phyloP scores from a whole-genome alignment of 805 yeast species.

The Kregervanrija pseudodelftensis region DNA sequence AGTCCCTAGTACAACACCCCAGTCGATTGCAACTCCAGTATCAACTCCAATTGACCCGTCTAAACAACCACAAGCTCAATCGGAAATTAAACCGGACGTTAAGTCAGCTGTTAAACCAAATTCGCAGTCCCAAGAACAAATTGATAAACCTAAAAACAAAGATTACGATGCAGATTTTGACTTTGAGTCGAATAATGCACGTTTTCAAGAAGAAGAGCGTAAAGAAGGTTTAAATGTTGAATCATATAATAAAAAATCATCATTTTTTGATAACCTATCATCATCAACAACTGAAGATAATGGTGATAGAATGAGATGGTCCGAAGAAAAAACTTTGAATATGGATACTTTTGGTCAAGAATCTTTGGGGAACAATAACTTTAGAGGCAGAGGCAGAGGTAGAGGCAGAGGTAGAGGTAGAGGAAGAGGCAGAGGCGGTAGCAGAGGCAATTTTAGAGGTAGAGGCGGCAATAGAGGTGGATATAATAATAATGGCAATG shows the following conservation, averaged over 20 bases:
- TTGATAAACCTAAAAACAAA: slow-evolving; percentile 10
- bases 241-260: slow-evolving; percentile 70
- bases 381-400: slow-evolving; percentile 36
- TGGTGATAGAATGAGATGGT: slow-evolving; percentile 49
- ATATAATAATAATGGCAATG: background rate
- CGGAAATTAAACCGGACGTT: slow-evolving; percentile 9
- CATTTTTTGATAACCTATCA: slow-evolving; percentile 85
- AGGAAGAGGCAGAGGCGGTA: slow-evolving; percentile 18
- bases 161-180: slow-evolving; percentile 72
- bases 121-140: background rate
- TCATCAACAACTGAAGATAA: slow-evolving; percentile 49
- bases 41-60: background rate
- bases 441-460: slow-evolving; percentile 18
- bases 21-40: background rate
- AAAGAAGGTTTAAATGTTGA: slow-evolving; percentile 21
- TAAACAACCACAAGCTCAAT: background rate
- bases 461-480: slow-evolving; percentile 12
- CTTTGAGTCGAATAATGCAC: slow-evolving; percentile 67
- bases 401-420: slow-evolving; percentile 31
- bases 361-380: slow-evolving; percentile 10
- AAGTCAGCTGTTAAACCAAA: slow-evolving; percentile 5
- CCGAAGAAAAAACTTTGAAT: slow-evolving; percentile 65
- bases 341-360: slow-evolving; percentile 80
- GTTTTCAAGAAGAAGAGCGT: slow-evolving; percentile 41
- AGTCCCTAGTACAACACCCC: background rate